Percentiles rank a stretch among this genome's conserved stretches.
These are phyloP conservation scores for Paecilomyces variotii DNA, from an alignment of 2,329 filamentous ascomycete genomes.

Conservation along the genomic window DNA sequence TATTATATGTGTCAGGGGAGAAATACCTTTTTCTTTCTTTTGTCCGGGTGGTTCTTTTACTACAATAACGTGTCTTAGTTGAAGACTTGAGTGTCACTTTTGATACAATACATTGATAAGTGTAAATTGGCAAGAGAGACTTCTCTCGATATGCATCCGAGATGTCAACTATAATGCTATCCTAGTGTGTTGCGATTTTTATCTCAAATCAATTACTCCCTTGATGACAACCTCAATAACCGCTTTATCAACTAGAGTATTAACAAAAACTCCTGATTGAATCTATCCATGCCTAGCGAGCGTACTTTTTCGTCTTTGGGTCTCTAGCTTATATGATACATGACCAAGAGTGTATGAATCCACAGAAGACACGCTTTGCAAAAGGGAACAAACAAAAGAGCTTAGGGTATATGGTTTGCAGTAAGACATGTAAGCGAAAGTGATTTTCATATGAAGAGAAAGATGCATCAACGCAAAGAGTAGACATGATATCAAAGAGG, in stretches of 20 bases:
- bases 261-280: not conserved
- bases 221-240: too few relatives aligned
- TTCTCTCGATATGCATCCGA: too few relatives aligned
- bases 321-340: not conserved
- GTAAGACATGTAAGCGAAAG: not conserved
- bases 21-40: not conserved
- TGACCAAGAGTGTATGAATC: not conserved
- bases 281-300: not conserved
- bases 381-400: not conserved
- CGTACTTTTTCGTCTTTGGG: not conserved
- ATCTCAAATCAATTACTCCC: too few relatives aligned
- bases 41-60: not conserved
- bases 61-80: not conserved
- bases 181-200: too few relatives aligned
- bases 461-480: not conserved
- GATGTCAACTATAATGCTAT: too few relatives aligned
- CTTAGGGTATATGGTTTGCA: not conserved
- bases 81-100: too few relatives aligned
- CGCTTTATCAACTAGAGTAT: too few relatives aligned
- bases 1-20: not conserved
- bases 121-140: too few relatives aligned
- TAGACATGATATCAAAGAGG: not conserved
- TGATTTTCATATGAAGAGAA: not conserved
- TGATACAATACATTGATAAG: too few relatives aligned
- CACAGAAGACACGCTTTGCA: not conserved